Conservation (phyloP, 1,284 basidiomycete genomes). For the Fomitopsis betulina region DNA sequence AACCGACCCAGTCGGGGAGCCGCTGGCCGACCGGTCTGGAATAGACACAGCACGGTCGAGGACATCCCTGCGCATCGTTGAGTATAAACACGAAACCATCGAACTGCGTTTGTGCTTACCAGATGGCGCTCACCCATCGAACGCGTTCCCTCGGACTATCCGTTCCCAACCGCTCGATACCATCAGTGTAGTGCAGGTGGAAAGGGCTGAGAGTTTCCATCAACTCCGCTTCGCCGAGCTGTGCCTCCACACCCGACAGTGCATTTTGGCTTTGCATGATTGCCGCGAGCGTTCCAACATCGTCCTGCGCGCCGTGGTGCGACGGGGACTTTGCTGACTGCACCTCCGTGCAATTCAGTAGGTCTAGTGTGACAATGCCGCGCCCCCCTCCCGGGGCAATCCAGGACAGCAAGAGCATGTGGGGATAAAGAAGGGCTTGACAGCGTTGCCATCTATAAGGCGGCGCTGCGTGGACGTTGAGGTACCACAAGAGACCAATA, state of each 20-base stretch:
- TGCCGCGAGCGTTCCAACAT: slow-evolving; percentile 81
- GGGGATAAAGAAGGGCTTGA: slow-evolving; percentile 77
- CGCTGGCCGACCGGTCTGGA: slow-evolving; percentile 47
- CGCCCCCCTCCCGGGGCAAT: slow-evolving; percentile 72
- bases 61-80: slow-evolving; percentile 53
- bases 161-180: slow-evolving; percentile 78
- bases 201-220: slow-evolving; percentile 81
- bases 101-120: slow-evolving; percentile 42
- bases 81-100: slow-evolving; percentile 1
- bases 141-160: slow-evolving; percentile 81
- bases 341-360: slow-evolving; percentile 80
- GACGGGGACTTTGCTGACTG: slow-evolving; percentile 73
- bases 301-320: slow-evolving; percentile 73
- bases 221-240: slow-evolving; percentile 35
- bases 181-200: slow-evolving; percentile 83
- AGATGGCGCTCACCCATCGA: slow-evolving; percentile 84
- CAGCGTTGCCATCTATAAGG: slow-evolving; percentile 83
- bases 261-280: slow-evolving; percentile 48
- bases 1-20: slow-evolving; percentile 70
- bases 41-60: slow-evolving; percentile 44
- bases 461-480: slow-evolving; percentile 79
- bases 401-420: slow-evolving; percentile 81
- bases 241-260: slow-evolving; percentile 38
- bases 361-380: slow-evolving; percentile 77
- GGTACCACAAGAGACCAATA: slow-evolving; percentile 82